Conservation (phyloP, 2,329 filamentous ascomycete species). For the Botrytis porri region DNA sequence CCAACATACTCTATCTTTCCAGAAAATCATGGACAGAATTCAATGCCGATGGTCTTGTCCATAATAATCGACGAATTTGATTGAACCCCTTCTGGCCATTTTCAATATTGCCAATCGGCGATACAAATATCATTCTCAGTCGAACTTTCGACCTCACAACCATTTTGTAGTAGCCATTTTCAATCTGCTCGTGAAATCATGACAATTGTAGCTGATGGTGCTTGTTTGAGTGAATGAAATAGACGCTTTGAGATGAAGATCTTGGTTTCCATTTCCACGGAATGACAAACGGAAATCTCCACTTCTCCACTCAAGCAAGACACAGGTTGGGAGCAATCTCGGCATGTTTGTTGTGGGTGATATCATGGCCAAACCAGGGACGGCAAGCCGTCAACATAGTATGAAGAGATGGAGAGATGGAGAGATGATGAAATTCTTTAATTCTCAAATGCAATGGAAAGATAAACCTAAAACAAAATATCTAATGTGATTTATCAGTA, state of each 20-base stretch:
- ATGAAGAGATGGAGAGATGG: background rate
- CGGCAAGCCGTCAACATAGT: background rate
- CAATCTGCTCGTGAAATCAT: background rate
- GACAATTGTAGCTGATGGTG: background rate
- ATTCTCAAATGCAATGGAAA: background rate
- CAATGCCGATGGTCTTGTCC: too few species aligned
- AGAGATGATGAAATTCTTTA: background rate
- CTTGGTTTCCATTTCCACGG: background rate
- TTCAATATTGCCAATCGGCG: background rate
- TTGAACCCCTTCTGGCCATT: background rate
- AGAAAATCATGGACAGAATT: too few species aligned
- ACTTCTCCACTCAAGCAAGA: background rate
- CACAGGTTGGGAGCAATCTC: constrained; percentile 6
- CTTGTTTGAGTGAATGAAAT: background rate
- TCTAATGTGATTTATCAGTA: too few species aligned
- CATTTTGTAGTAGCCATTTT: background rate
- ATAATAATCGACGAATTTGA: too few species aligned
- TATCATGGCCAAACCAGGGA: background rate
- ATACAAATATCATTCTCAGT: background rate
- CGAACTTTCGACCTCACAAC: background rate
- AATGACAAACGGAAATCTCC: constrained; percentile 11
- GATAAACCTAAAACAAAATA: background rate
- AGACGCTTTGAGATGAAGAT: background rate
- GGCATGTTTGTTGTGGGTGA: background rate
- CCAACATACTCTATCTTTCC: too few species aligned